Evolutionary conservation across 1,284 basidiomycete species (phyloP), one percentile per base, ranked within the genome.

Genomic region (Earliella scabrosa): DNA sequence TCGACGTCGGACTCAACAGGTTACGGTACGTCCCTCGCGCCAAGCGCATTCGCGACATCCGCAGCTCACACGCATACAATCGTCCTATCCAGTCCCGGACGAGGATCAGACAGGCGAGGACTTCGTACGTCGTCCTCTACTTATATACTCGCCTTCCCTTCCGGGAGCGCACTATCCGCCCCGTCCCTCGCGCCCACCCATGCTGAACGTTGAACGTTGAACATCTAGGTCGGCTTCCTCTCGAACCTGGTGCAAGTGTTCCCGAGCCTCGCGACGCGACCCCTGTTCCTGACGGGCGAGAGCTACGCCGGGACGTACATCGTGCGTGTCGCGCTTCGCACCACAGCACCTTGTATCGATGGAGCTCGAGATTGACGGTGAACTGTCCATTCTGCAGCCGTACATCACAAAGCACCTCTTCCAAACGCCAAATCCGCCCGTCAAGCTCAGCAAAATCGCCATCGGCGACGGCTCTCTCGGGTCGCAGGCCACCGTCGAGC

Each of bases 341-440:
- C 23, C 27, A 13, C 14, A 1, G 14, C 26, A 11, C 45, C 4
- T 35, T 11, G 24, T 20, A 10, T 32, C 29, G n/a, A n/a, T n/a
- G n/a, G n/a, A n/a, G n/a, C n/a, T n/a, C n/a, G n/a, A n/a, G n/a
- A 20, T 38, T 21, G 26, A 35, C n/a, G 24, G 34, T 29, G 45
- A 4, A 5, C 41, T 40, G 32, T 27, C 39, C 10, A n/a, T 26
- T 34, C 34, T 43, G 32, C 54, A 87, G 85, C 84, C 87, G 31
- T 87, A 86, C 64, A 89, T 87, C 65, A 73, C 83, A 56, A 85
- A 88, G 70, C 74, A 83, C 18, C 82, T 87, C 63, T 87, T 88
- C 61, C 75, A 75, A 38, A 77, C 80, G 65, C 61, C 76, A 2
- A 79, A 81, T 26, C 85, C 87, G 18, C 87, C 87, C 4, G 84